A percentile compares a stretch with the other conserved stretches of the same genome.
Evolutionary conservation across 805 yeast species (phyloP).

Genomic region (Pichia kluyveri): DNA sequence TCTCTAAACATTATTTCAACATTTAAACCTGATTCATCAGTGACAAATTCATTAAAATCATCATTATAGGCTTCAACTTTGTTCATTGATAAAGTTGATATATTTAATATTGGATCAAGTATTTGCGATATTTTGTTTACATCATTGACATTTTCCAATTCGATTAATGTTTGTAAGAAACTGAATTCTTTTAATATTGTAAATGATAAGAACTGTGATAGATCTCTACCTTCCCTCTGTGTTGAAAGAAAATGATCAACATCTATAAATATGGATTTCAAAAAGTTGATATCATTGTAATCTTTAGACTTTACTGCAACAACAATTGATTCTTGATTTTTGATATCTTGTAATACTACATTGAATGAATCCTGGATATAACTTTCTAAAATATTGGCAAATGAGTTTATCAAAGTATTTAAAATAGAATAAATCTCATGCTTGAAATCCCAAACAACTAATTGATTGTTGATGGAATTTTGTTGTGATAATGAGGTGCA

Average conservation of each 20-base stretch:
- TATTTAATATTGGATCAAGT: conserved; percentile 24
- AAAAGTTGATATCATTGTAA: neutral
- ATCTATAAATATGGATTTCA: conserved; percentile 14
- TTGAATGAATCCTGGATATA: conserved; percentile 8
- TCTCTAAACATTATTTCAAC: conserved; percentile 50
- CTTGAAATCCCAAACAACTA: conserved; percentile 19
- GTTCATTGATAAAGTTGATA: conserved; percentile 35
- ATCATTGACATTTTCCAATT: conserved; percentile 12
- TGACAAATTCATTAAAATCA: conserved; percentile 63
- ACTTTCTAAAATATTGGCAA: conserved; percentile 13
- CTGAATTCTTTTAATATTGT: conserved; percentile 24
- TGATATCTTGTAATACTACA: conserved; percentile 15
- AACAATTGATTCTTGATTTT: neutral
- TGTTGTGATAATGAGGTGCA: conserved; percentile 1
- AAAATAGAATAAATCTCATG: conserved; percentile 23
- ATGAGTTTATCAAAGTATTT: conserved; percentile 18
- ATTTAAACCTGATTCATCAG: conserved; percentile 65
- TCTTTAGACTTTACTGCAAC: neutral
- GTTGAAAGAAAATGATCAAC: conserved; percentile 10
- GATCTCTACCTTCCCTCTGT: conserved; percentile 20
- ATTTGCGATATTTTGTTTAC: conserved; percentile 14
- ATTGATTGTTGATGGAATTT: conserved; percentile 3
- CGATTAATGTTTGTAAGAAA: conserved; percentile 22
- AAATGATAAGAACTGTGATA: conserved; percentile 11
- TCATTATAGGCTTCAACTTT: conserved; percentile 39